phyloP scores from a whole-genome alignment of 345 rosid species.

The Mercurialis annua region DNA sequence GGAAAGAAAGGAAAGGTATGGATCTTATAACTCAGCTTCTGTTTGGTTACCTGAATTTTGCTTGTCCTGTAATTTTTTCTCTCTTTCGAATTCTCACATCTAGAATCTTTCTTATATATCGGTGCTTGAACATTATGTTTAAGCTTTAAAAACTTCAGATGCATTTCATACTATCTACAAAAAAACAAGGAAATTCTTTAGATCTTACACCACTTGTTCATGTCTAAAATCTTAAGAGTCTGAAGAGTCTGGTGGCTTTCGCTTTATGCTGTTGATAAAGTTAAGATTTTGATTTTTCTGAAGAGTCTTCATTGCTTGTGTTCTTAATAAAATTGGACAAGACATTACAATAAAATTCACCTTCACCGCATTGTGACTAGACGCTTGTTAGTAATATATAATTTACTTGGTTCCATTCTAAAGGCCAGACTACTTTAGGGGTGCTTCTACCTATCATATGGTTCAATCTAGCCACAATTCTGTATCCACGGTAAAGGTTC shows the following conservation, averaged over 20 bases:
- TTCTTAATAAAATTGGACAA: background rate
- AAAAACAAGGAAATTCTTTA: too few species aligned
- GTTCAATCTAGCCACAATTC: background rate
- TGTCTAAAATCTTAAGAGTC: background rate
- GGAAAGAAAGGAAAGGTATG: slow-evolving; percentile 79
- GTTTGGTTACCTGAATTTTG: background rate
- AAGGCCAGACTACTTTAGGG: background rate
- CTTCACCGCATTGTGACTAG: background rate
- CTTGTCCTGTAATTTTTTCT: background rate
- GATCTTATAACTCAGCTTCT: background rate
- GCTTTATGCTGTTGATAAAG: background rate
- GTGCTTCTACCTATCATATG: background rate
- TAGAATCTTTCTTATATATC: background rate
- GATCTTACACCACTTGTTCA: background rate
- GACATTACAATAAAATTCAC: background rate
- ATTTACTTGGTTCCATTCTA: background rate
- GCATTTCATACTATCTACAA: too few species aligned
- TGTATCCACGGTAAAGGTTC: background rate
- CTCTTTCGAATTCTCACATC: background rate
- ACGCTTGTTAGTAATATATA: background rate
- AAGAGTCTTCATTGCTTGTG: background rate
- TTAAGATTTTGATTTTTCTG: background rate
- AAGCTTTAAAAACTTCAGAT: too few species aligned
- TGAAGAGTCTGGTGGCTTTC: background rate
- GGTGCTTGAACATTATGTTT: background rate